Conservation (phyloP, 1,139 yeast species). For the Magnusiomyces ingens region DNA sequence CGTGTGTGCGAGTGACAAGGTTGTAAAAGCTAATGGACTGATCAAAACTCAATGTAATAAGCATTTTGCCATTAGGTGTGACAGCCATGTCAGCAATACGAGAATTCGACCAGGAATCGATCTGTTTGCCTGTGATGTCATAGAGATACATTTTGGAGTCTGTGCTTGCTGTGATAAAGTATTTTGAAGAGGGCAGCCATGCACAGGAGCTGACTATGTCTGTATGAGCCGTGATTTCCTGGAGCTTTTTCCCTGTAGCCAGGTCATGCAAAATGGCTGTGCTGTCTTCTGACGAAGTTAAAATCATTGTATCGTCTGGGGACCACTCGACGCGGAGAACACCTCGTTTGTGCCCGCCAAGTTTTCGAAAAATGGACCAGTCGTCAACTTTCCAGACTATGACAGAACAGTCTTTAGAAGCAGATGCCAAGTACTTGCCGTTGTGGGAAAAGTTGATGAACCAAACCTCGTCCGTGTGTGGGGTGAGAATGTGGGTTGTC, state of each 20-base stretch:
- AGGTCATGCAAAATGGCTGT: slow-evolving; percentile 63
- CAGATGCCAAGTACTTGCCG: slow-evolving; percentile 68
- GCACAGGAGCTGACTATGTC: slow-evolving; percentile 57
- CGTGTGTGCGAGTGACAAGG: slow-evolving; percentile 31
- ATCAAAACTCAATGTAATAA: slow-evolving; percentile 60
- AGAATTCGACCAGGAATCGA: slow-evolving; percentile 38
- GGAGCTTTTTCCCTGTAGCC: slow-evolving; percentile 31
- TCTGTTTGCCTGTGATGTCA: slow-evolving; percentile 41
- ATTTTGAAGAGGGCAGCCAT: slow-evolving; percentile 59
- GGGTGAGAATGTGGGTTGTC: slow-evolving; percentile 38
- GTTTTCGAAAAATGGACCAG: slow-evolving; percentile 40
- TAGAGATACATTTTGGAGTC: slow-evolving; percentile 65
- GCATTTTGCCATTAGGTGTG: slow-evolving; percentile 53
- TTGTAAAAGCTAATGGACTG: slow-evolving; percentile 47
- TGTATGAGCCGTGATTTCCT: slow-evolving; percentile 25
- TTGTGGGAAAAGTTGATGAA: slow-evolving; percentile 67
- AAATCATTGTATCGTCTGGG: slow-evolving; percentile 56
- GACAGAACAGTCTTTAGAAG: slow-evolving; percentile 62
- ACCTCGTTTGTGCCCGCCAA: slow-evolving; percentile 49
- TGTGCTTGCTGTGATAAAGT: slow-evolving; percentile 63
- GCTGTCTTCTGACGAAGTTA: slow-evolving; percentile 65
- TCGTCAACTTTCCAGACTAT: slow-evolving; percentile 58
- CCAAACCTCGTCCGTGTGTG: slow-evolving; percentile 80
- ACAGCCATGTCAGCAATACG: slow-evolving; percentile 67
- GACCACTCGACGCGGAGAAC: slow-evolving; percentile 72